A percentile compares a stretch with the other conserved stretches of the same genome.
Conservation (phyloP, 2,329 filamentous ascomycete genomes). For the Scolecobasidium constrictum region DNA sequence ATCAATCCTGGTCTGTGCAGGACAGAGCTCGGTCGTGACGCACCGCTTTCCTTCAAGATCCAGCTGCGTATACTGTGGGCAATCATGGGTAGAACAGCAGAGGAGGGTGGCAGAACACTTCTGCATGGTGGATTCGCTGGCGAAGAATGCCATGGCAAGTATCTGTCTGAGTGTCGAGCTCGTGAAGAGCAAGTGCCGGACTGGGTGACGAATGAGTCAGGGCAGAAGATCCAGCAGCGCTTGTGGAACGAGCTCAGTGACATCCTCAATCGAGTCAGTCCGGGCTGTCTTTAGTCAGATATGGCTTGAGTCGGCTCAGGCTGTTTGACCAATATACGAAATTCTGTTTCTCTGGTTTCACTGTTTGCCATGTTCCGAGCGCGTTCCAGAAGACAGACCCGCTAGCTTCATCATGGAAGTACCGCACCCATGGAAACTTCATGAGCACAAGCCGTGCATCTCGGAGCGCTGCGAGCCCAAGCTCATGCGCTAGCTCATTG, state of each 20-base stretch:
- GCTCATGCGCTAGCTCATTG: not conserved
- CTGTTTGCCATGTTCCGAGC: too few species aligned
- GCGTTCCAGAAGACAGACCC: too few species aligned
- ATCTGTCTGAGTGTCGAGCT: not conserved
- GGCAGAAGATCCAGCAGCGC: not conserved
- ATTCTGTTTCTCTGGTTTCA: too few species aligned
- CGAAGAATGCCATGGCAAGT: conserved; percentile 7
- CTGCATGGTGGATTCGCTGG: conserved; percentile 5
- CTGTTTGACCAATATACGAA: too few species aligned
- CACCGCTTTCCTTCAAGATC: not conserved
- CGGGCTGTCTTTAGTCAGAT: too few species aligned
- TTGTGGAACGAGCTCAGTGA: not conserved
- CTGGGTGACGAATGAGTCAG: not conserved
- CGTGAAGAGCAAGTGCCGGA: not conserved
- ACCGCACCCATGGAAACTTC: not conserved
- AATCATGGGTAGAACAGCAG: conserved; percentile 1
- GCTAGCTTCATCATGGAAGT: not conserved
- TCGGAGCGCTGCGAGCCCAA: not conserved
- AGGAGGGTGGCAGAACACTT: conserved; percentile 9
- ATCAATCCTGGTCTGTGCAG: conserved; percentile 8
- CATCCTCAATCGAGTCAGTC: too few species aligned
- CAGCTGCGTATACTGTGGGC: not conserved
- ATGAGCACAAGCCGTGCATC: not conserved
- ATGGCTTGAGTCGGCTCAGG: too few species aligned
- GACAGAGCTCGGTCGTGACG: not conserved